Base-by-base conservation (phyloP, 768 basidiomycete genomes). In the Cantharellus anzutake region DNA sequence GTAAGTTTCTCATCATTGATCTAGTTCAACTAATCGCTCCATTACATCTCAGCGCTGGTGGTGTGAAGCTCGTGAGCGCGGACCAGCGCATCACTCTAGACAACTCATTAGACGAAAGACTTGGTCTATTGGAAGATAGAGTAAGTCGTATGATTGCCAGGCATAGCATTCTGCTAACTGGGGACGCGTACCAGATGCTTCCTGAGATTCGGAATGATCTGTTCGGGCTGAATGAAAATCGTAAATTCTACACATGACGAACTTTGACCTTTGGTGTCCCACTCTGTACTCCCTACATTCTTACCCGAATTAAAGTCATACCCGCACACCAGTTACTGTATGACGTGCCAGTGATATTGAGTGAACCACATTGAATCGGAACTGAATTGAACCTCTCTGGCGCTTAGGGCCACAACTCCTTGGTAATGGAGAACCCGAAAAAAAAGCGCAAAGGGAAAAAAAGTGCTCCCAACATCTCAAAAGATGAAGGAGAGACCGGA, bases 101-200 rank as follows among this genome's bases (percentile, higher is more conserved):
- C 71, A 98, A 99, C 68, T 92, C 93, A 2, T 74, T 99, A 57
- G 93, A 94, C 65, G 92, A 97, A 70, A 78, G 94, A 53, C 71
- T 99, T 67, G 77, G 82, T 64, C 70, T 98, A 64, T 73, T 99
- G 44, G 92, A 97, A 72, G 89, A 96, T 68, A 78, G 85, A 72
- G 91, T 89, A 63, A 63, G 82, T 71, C 5, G 44, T 11, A 38
- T 38, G n/a, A n/a, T 48, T 48, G 11, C 44, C 11, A 48, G 11
- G 29, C 51, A 52, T 59, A 61, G 4, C 29, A 57, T 35, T 34
- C 3, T 51, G 29, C 37, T 48, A 3, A 11, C 44, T 48, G 44
- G 29, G 11, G 29, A 11, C 29, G 29, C 44, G 44, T 41, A 11
- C 2, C 61, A 94, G 89, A 97, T 97, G 94, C 75, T 98, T 35